These are phyloP conservation scores for Claviceps purpurea DNA, from an alignment of 2,329 filamentous ascomycete genomes.

Conservation along the genomic window DNA sequence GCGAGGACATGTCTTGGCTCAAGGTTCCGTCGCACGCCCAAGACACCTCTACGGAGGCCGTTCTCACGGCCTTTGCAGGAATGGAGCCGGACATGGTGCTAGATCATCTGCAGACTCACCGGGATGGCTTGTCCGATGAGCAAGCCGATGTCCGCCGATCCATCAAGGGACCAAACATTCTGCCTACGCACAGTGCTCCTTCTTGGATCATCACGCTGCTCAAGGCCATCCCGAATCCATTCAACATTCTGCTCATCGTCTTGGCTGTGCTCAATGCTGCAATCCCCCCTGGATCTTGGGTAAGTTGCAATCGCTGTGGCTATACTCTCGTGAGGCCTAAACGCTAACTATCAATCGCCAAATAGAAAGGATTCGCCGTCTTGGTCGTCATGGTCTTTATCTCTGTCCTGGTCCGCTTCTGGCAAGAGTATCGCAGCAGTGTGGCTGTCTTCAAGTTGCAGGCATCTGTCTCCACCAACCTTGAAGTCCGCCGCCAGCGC, in stretches of 20 bases:
- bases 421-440: slow-evolving; percentile 16
- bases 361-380: slow-evolving; percentile 11
- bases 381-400: slow-evolving; percentile 14
- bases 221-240: slow-evolving; percentile 14
- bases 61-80: slow-evolving; percentile 10
- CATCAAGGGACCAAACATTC: slow-evolving; percentile 12
- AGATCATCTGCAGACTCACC: slow-evolving; percentile 10
- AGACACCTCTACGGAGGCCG: slow-evolving; percentile 9
- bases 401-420: slow-evolving; percentile 15
- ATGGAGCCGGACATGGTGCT: slow-evolving; percentile 9
- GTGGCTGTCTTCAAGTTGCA: slow-evolving; percentile 14
- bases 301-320: neutral
- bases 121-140: slow-evolving; percentile 10
- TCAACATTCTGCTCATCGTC: slow-evolving; percentile 13
- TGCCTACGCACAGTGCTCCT: slow-evolving; percentile 13
- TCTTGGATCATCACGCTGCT: slow-evolving; percentile 15
- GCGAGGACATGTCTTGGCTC: slow-evolving; percentile 5
- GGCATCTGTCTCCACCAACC: slow-evolving; percentile 12
- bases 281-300: slow-evolving; percentile 10
- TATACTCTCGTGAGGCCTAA: neutral
- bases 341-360: neutral
- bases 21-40: slow-evolving; percentile 4
- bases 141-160: slow-evolving; percentile 12
- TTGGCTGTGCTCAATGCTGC: slow-evolving; percentile 14
- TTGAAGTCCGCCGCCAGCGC: slow-evolving; percentile 10